phyloP scores from a whole-genome alignment of 225 moss, liverwort and hornwort genomes.

The Lunularia cruciata region DNA sequence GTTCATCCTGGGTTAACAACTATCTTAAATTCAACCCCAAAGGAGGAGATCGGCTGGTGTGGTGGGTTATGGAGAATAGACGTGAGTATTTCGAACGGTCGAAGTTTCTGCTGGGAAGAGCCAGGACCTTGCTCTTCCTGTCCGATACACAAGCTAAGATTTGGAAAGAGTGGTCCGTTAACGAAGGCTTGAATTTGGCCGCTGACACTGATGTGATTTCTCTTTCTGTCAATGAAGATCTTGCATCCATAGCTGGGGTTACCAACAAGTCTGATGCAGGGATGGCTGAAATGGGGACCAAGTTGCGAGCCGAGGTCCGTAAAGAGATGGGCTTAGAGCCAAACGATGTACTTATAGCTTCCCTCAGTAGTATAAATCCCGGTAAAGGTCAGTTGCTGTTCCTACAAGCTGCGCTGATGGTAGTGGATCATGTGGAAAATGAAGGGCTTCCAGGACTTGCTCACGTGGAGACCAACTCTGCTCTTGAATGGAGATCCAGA shows the following conservation, averaged over 20 bases:
- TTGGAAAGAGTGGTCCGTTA: slow-evolving; percentile 64
- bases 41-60: slow-evolving; percentile 58
- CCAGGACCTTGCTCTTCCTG: slow-evolving; percentile 54
- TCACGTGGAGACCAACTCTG: slow-evolving; percentile 24
- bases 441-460: slow-evolving; percentile 33
- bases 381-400: slow-evolving; percentile 66
- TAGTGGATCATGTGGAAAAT: slow-evolving; percentile 31
- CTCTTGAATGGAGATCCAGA: slow-evolving; percentile 24
- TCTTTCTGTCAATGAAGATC: slow-evolving; percentile 56
- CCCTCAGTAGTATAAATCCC: slow-evolving; percentile 75
- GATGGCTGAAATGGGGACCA: slow-evolving; percentile 26
- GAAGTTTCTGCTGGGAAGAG: slow-evolving; percentile 51
- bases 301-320: slow-evolving; percentile 49
- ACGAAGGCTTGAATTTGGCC: slow-evolving; percentile 48
- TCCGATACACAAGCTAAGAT: slow-evolving; percentile 54
- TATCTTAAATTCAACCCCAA: slow-evolving; percentile 50
- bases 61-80: slow-evolving; percentile 90
- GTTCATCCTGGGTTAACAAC: slow-evolving; percentile 59
- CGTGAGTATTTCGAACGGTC: slow-evolving; percentile 72
- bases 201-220: slow-evolving; percentile 46
- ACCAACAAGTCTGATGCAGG: slow-evolving; percentile 25
- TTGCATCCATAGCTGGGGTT: slow-evolving; percentile 55
- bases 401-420: slow-evolving; percentile 60
- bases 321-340: slow-evolving; percentile 55
- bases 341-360: slow-evolving; percentile 59